Percentiles rank a stretch among this genome's conserved stretches.
These are phyloP conservation scores for Oryza brachyantha DNA, from an alignment of 176 grass and related monocot species.

Conservation along the genomic window DNA sequence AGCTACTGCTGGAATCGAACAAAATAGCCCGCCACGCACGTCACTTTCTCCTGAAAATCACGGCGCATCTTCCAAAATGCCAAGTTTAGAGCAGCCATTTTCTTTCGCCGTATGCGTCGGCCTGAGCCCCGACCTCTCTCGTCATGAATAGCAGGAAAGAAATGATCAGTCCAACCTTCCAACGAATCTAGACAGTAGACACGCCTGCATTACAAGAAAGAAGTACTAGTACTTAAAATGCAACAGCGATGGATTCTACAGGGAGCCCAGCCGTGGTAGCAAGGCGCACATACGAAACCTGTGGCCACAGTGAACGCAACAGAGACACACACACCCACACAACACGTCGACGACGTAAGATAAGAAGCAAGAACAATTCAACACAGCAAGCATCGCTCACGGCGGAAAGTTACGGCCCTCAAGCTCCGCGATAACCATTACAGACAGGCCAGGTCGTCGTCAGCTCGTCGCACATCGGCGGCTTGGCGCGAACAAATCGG, in stretches of 20 bases:
- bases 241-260: not conserved
- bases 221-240: not conserved
- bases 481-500: not conserved
- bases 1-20: not conserved
- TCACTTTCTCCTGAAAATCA: slow-evolving; percentile 14
- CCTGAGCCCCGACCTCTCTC: not conserved
- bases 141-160: not conserved
- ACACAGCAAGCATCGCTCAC: not conserved
- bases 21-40: not conserved
- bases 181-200: not conserved
- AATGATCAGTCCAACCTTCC: not conserved
- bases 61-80: not conserved
- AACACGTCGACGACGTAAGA: not conserved
- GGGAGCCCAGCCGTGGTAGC: not conserved
- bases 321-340: slow-evolving; percentile 6
- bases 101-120: slow-evolving; percentile 7
- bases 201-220: not conserved
- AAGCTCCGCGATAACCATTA: not conserved
- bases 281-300: not conserved
- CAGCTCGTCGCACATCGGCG: not conserved
- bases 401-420: slow-evolving; percentile 18
- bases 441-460: slow-evolving; percentile 2
- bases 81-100: not conserved
- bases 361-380: slow-evolving; percentile 1
- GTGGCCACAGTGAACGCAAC: not conserved